These are phyloP conservation scores for Komagataella pastoris DNA, from an alignment of 805 yeast genomes.

Conservation along the genomic window DNA sequence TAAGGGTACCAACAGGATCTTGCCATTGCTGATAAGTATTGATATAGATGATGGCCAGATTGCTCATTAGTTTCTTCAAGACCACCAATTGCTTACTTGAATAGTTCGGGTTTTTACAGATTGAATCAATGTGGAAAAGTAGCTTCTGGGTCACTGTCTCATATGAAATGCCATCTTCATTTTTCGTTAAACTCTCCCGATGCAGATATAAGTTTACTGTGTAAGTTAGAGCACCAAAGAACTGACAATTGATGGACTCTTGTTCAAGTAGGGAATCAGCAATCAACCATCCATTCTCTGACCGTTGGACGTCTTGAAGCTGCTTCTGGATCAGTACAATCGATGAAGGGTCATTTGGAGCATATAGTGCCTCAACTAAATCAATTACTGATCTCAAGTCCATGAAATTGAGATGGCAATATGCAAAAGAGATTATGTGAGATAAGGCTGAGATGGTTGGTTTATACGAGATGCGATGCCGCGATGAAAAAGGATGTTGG, in stretches of 20 bases:
- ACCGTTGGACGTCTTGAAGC: slow-evolving; percentile 47
- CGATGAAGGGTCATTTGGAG: slow-evolving; percentile 21
- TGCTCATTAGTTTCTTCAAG: slow-evolving; percentile 44
- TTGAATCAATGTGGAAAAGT: background rate
- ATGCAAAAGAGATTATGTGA: background rate
- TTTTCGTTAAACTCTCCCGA: background rate
- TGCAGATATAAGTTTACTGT: slow-evolving; percentile 34
- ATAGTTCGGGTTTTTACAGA: background rate
- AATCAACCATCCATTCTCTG: slow-evolving; percentile 38
- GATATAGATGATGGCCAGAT: slow-evolving; percentile 34
- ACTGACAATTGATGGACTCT: slow-evolving; percentile 36
- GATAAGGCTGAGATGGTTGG: background rate
- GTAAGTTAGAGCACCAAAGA: slow-evolving; percentile 73
- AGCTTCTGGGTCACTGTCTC: background rate
- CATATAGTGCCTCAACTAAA: slow-evolving; percentile 13
- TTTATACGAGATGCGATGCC: background rate
- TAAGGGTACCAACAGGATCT: slow-evolving; percentile 22
- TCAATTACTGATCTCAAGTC: background rate
- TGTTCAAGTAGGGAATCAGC: slow-evolving; percentile 38
- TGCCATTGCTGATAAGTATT: slow-evolving; percentile 23
- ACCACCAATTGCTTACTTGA: slow-evolving; percentile 21
- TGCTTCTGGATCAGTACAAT: slow-evolving; percentile 34
- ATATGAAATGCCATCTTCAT: background rate
- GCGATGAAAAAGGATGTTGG: background rate
- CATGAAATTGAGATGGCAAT: background rate